These are phyloP conservation scores for Rhizophora mangle DNA, from an alignment of 345 rosid species.

Conservation along the genomic window DNA sequence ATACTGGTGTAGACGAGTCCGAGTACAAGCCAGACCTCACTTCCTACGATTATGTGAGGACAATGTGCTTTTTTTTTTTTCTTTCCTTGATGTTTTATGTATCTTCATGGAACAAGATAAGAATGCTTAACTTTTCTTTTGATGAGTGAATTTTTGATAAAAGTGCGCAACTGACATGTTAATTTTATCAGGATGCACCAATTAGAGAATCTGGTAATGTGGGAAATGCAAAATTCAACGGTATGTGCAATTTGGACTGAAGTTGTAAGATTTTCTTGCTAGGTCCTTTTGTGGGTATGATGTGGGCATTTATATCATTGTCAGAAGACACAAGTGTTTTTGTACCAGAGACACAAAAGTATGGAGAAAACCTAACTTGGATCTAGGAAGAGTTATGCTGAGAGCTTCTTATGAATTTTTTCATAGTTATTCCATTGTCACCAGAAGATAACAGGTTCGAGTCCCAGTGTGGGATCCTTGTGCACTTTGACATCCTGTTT, in stretches of 20 bases:
- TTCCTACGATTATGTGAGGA: slow-evolving; percentile 85
- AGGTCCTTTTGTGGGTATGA: not conserved
- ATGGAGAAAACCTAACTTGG: no score
- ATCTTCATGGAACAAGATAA: slow-evolving; percentile 5
- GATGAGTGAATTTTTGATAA: not conserved
- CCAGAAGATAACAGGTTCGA: no score
- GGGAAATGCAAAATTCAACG: slow-evolving; percentile 66
- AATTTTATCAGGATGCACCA: slow-evolving; percentile 76
- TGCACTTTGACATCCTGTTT: no score
- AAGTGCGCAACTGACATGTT: slow-evolving; percentile 12
- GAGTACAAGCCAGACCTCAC: slow-evolving; percentile 92
- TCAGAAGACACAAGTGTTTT: no score
- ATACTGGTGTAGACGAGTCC: slow-evolving; percentile 56
- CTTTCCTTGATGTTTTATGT: not conserved
- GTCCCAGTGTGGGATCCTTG: no score
- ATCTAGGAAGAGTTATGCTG: no score
- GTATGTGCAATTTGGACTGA: slow-evolving; percentile 32
- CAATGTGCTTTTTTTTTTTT: not conserved
- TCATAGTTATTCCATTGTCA: no score
- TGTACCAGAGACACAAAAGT: no score
- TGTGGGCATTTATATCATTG: not conserved
- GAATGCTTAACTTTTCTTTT: no score
- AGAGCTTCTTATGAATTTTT: no score
- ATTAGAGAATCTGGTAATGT: slow-evolving; percentile 89
- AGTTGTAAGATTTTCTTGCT: not conserved